A percentile compares a stretch with the other conserved stretches of the same genome.
Conservation (phyloP, 306 rosid genomes). For the Trifolium fragiferum region DNA sequence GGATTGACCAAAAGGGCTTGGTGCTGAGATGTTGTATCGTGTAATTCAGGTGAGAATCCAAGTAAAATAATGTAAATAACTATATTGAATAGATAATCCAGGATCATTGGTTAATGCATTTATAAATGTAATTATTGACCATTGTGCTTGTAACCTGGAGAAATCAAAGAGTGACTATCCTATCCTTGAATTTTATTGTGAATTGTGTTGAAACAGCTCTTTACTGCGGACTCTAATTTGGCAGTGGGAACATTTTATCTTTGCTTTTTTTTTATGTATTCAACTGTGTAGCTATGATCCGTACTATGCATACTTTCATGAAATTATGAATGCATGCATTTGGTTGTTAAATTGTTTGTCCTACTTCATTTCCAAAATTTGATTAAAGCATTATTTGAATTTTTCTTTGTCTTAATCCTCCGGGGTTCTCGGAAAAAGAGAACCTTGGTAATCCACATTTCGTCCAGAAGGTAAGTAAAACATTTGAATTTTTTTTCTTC, state of each 20-base stretch:
- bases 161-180: slow-evolving; percentile 39
- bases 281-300: slow-evolving; percentile 19
- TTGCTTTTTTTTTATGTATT: slow-evolving; percentile 10
- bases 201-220: slow-evolving; percentile 35
- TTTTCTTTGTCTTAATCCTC: neutral
- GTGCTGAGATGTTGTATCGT: slow-evolving; percentile 85
- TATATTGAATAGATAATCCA: slow-evolving; percentile 48
- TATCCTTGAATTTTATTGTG: slow-evolving; percentile 31
- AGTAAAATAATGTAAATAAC: slow-evolving; percentile 58
- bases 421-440: neutral
- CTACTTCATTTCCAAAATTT: slow-evolving; percentile 14
- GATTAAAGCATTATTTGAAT: neutral
- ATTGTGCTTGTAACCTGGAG: slow-evolving; percentile 48
- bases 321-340: slow-evolving; percentile 8
- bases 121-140: slow-evolving; percentile 53
- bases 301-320: neutral
- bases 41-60: slow-evolving; percentile 57
- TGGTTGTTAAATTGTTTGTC: slow-evolving; percentile 4
- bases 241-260: slow-evolving; percentile 19
- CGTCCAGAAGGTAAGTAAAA: too few species aligned
- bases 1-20: slow-evolving; percentile 86
- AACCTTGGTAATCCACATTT: neutral
- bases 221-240: slow-evolving; percentile 34
- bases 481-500: neutral
- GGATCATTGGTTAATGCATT: slow-evolving; percentile 52